phyloP scores from a whole-genome alignment of 129 eudicot genomes.

The Centaurea solstitialis region DNA sequence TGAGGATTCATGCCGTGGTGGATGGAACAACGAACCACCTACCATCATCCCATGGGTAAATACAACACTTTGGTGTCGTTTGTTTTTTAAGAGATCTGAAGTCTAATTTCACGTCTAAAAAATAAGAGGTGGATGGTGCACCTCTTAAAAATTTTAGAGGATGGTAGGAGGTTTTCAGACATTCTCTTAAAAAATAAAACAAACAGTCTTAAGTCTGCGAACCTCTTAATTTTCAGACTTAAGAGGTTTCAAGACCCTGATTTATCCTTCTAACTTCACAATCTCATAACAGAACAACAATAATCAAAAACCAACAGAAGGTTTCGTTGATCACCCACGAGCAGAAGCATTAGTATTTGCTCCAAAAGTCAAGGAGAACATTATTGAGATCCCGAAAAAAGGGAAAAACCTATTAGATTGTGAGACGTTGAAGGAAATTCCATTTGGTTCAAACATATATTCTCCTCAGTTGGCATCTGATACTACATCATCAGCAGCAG shows the following conservation, averaged over 20 bases:
- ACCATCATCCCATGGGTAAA: conserved; percentile 68
- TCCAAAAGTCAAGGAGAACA: conserved; percentile 42
- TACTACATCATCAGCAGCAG: background rate
- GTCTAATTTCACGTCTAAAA: too few relatives aligned
- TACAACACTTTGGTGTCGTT: background rate
- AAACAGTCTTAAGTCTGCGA: too few relatives aligned
- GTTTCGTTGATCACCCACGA: conserved; percentile 48
- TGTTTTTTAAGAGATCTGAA: too few relatives aligned
- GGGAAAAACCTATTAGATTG: conserved; percentile 51
- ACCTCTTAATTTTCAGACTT: too few relatives aligned
- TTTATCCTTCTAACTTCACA: background rate
- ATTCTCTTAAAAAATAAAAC: too few relatives aligned
- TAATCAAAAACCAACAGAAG: conserved; percentile 38
- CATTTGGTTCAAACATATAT: conserved; percentile 45
- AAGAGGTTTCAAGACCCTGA: background rate
- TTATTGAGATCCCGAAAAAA: conserved; percentile 32
- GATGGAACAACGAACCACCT: conserved; percentile 76
- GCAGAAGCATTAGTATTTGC: conserved; percentile 20
- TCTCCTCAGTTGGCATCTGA: conserved; percentile 41
- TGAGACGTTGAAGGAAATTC: conserved; percentile 34
- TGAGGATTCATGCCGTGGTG: conserved; percentile 72
- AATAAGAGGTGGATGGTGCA: too few relatives aligned
- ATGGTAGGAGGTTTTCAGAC: too few relatives aligned
- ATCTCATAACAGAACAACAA: conserved; percentile 38
- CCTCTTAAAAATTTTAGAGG: too few relatives aligned